Conservation (phyloP, 2,329 filamentous ascomycete genomes). For the Teratosphaeria destructans region DNA sequence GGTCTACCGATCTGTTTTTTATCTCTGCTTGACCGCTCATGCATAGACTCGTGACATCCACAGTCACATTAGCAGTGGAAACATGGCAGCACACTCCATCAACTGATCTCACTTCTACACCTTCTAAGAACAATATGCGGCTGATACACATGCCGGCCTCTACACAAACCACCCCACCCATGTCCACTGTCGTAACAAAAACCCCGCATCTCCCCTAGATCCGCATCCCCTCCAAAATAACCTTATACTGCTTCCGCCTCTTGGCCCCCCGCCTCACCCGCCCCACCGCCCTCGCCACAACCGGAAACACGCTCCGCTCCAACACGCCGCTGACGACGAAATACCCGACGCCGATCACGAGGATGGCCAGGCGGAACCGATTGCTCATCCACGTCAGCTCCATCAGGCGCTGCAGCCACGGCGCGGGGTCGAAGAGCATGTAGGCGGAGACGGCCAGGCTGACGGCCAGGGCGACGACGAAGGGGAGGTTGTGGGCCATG, state of each 20-base stretch:
- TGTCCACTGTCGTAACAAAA: too few relatives aligned
- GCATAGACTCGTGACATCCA: too few relatives aligned
- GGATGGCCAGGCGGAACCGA: slow-evolving; percentile 62
- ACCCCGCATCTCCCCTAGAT: background rate
- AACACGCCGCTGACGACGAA: slow-evolving; percentile 59
- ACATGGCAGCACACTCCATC: too few relatives aligned
- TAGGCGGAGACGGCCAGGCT: slow-evolving; percentile 61
- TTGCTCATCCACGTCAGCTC: slow-evolving; percentile 68
- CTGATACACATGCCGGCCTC: too few relatives aligned
- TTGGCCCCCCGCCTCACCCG: slow-evolving; percentile 50
- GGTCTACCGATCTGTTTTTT: too few relatives aligned
- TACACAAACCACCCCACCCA: too few relatives aligned
- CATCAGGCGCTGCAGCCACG: slow-evolving; percentile 65
- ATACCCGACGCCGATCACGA: slow-evolving; percentile 59
- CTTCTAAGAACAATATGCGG: too few relatives aligned
- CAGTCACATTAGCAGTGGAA: too few relatives aligned
- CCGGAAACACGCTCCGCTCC: slow-evolving; percentile 61
- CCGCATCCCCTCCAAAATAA: slow-evolving; percentile 55
- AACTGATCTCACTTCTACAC: too few relatives aligned
- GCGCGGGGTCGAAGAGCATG: slow-evolving; percentile 67
- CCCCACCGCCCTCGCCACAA: slow-evolving; percentile 58
- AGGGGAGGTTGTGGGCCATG: slow-evolving; percentile 73
- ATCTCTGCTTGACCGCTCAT: too few relatives aligned
- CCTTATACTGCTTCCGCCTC: slow-evolving; percentile 78
- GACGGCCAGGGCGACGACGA: slow-evolving; percentile 63